Evolutionary conservation across 495 filamentous ascomycete genomes (phyloP).

Genomic region (Cercophora samala): DNA sequence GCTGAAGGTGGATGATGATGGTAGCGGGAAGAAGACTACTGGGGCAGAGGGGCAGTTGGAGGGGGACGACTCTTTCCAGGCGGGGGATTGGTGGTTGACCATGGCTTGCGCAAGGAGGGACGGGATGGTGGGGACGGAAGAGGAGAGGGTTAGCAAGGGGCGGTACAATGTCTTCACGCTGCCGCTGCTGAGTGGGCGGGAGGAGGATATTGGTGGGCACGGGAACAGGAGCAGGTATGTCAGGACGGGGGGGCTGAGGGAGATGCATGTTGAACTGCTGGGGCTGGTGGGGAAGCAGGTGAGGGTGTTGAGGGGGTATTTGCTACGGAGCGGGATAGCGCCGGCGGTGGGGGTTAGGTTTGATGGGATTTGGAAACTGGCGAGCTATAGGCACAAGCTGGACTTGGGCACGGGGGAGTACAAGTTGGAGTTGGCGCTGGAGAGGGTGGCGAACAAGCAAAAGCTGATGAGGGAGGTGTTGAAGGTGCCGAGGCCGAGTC

Average conservation of each 20-base stretch:
- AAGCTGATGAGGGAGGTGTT: slow-evolving; percentile 29
- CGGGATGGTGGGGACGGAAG: slow-evolving; percentile 40
- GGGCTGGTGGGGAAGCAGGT: slow-evolving; percentile 39
- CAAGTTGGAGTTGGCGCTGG: slow-evolving; percentile 36
- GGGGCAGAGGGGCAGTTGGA: not conserved
- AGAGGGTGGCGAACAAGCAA: slow-evolving; percentile 31
- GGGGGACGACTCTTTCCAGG: slow-evolving; percentile 22
- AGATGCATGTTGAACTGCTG: slow-evolving; percentile 41
- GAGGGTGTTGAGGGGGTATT: slow-evolving; percentile 42
- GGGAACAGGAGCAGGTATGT: slow-evolving; percentile 35
- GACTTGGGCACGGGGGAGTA: slow-evolving; percentile 30
- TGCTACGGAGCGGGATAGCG: slow-evolving; percentile 43
- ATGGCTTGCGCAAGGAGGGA: slow-evolving; percentile 46
- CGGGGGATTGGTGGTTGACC: slow-evolving; percentile 44
- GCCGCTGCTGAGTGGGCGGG: slow-evolving; percentile 44
- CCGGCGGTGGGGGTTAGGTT: slow-evolving; percentile 47
- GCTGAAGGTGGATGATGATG: not conserved
- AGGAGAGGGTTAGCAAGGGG: slow-evolving; percentile 37
- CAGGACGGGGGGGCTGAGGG: slow-evolving; percentile 29
- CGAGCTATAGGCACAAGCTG: slow-evolving; percentile 38
- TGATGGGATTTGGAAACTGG: slow-evolving; percentile 48
- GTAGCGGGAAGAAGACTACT: not conserved
- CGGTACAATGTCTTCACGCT: slow-evolving; percentile 36
- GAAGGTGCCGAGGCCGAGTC: slow-evolving; percentile 41
- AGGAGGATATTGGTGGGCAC: slow-evolving; percentile 30